A percentile compares a stretch with the other conserved stretches of the same genome.
phyloP scores from a whole-genome alignment of 1,139 yeast species.

The Nakaseomyces nivariensis region DNA sequence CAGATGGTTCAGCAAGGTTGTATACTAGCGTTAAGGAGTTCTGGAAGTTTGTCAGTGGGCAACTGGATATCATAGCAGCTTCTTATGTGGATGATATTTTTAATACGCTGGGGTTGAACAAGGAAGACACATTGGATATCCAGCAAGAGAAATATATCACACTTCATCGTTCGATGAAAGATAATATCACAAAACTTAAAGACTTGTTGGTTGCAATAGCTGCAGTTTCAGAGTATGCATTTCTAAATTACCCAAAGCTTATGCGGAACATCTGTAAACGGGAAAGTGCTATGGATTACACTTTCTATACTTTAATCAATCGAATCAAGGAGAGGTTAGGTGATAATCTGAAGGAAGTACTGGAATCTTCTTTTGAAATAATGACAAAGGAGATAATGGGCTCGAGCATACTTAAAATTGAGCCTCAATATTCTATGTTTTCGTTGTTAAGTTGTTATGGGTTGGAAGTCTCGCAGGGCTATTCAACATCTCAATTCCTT shows the following conservation, averaged over 20 bases:
- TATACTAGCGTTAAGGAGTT: not conserved
- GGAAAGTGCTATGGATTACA: not conserved
- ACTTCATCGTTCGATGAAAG: not conserved
- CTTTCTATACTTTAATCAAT: not conserved
- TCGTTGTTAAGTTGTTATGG: not conserved
- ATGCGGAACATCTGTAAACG: not conserved
- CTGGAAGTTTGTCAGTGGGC: not conserved
- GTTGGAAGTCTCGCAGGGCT: not conserved
- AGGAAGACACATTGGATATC: not conserved
- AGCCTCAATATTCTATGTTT: not conserved
- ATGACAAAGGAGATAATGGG: not conserved
- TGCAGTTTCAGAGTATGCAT: not conserved
- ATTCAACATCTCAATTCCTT: not conserved
- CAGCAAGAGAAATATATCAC: not conserved
- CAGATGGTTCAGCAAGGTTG: slow-evolving; percentile 1
- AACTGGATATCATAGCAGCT: not conserved
- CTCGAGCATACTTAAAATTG: not conserved
- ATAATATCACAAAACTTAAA: not conserved
- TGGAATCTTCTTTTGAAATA: not conserved
- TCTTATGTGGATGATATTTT: not conserved
- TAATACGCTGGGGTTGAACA: not conserved
- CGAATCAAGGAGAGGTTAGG: not conserved
- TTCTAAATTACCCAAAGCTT: not conserved
- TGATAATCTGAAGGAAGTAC: not conserved
- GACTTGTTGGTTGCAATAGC: not conserved